Evolutionary conservation across 371 early-diverging fungal species (phyloP), one percentile per base, ranked within the genome.

Genomic region (Lichtheimia ornata): DNA sequence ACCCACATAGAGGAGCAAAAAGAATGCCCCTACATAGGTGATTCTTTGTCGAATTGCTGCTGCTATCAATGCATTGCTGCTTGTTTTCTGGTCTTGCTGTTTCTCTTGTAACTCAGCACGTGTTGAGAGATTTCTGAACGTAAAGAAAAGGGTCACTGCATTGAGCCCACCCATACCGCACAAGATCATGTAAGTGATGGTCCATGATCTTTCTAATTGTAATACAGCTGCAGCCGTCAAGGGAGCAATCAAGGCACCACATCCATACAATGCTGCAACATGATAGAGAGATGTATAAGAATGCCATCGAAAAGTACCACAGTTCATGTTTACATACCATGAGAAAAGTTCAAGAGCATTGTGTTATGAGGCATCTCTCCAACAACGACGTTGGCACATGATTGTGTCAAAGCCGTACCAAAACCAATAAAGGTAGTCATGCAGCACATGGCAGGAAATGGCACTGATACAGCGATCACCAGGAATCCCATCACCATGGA

Each of bases 1-100:
- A 20, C 72, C 69, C 12, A 72, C 72, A 43, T 72, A 72, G 25
- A 63, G 35, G 7, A 68, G 43, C 9, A 72, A 49, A 40, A 63
- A 72, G 6, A 65, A 2, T 0, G 69, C 68, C 13, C 69, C 63
- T 6, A 62, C 50, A 30, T 60, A 58, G 3, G 64, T 60, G 41
- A 72, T 58, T 0, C 62, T 65, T 12, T 55, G 44, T 24, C 44
- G 27, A n/a, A 68, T 27, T 1, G 49, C 43, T 49, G 24, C 49
- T 3, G n/a, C 7, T 40, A 64, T n/a, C 9, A 60, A 22, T 35
- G 17, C n/a, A 47, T n/a, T 47, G 22, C 47, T n/a, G 22, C 47
- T n/a, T 11, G 47, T 3, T 52, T 56, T 9, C 30, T 13, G n/a
- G 15, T 28, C 12, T 18, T 20, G 44, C 50, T 14, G 15, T 18